These are phyloP conservation scores for Nymphaea thermarum DNA, from an alignment of 164 flowering plant genomes.

Conservation along the genomic window DNA sequence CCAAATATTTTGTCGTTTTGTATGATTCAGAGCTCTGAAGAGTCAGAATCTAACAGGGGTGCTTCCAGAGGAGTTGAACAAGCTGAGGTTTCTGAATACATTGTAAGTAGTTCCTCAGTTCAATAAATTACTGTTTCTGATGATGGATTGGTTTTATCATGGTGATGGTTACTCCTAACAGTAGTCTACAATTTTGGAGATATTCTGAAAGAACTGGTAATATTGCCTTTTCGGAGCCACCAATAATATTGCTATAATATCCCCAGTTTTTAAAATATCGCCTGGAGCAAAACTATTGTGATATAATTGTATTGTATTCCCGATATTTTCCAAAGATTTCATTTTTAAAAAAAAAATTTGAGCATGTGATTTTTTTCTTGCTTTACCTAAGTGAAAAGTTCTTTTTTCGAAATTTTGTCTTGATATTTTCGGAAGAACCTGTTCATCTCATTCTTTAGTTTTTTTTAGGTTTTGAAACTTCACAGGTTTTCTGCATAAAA, in stretches of 20 bases:
- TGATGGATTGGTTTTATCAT: not conserved
- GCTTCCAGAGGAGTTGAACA: constrained; percentile 48
- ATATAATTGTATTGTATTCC: too few species aligned
- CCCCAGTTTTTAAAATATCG: not conserved
- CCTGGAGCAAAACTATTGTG: too few species aligned
- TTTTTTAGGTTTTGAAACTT: too few species aligned
- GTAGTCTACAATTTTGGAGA: not conserved
- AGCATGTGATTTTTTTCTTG: too few species aligned
- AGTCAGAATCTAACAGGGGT: constrained; percentile 42
- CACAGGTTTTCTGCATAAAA: too few species aligned
- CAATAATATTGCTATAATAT: not conserved
- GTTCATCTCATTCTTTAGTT: too few species aligned
- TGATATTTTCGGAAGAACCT: too few species aligned
- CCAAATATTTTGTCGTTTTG: not conserved
- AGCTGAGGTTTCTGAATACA: constrained; percentile 43
- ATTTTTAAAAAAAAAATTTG: too few species aligned
- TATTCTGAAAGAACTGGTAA: not conserved
- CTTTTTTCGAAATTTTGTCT: too few species aligned
- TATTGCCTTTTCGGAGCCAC: not conserved
- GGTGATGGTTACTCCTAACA: not conserved
- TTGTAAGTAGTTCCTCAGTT: constrained; percentile 31
- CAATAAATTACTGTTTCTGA: not conserved
- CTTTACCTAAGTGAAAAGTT: too few species aligned
- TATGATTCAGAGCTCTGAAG: constrained; percentile 2
- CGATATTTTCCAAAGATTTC: too few species aligned